Evolutionary conservation across 2,329 filamentous ascomycete species (phyloP).

Genomic region (Alternaria atra): DNA sequence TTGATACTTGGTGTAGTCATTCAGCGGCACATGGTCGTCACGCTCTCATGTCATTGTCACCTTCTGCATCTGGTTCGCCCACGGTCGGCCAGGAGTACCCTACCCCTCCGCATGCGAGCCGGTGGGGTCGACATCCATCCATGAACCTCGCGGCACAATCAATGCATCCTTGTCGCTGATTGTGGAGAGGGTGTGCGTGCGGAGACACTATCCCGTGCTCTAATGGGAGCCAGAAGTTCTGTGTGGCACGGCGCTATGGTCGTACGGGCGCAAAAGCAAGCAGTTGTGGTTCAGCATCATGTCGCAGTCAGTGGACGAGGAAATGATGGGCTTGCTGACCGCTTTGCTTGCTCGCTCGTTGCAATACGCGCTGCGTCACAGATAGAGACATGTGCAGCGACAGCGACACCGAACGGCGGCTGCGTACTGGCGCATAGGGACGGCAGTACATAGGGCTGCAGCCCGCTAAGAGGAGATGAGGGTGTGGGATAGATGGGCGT

Average conservation of each 20-base stretch:
- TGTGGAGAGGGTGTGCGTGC: slow-evolving; percentile 31
- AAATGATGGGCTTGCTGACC: slow-evolving; percentile 7
- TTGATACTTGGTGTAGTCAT: slow-evolving; percentile 11
- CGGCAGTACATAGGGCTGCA: slow-evolving; percentile 38
- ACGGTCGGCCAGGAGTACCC: slow-evolving; percentile 20
- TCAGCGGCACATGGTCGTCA: slow-evolving; percentile 25
- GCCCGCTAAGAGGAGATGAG: slow-evolving; percentile 22
- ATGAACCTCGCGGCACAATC: slow-evolving; percentile 31
- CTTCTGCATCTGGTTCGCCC: slow-evolving; percentile 37
- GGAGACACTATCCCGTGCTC: slow-evolving; percentile 35
- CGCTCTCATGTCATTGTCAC: slow-evolving; percentile 35
- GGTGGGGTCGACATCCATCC: slow-evolving; percentile 35
- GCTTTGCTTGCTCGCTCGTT: slow-evolving; percentile 8
- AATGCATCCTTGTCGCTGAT: slow-evolving; percentile 28
- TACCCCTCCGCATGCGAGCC: slow-evolving; percentile 31
- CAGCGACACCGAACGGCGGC: slow-evolving; percentile 15
- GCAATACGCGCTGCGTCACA: slow-evolving; percentile 25
- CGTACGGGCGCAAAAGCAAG: slow-evolving; percentile 22
- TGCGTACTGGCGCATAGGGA: slow-evolving; percentile 21
- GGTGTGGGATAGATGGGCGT: slow-evolving; percentile 22
- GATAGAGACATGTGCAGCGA: slow-evolving; percentile 21
- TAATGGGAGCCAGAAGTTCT: slow-evolving; percentile 14
- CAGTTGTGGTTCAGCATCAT: slow-evolving; percentile 5
- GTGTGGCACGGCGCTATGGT: slow-evolving; percentile 16
- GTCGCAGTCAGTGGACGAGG: slow-evolving; percentile 8